A percentile compares a stretch with the other conserved stretches of the same genome.
Conservation (phyloP, 2,329 filamentous ascomycete genomes). For the Calycina marina region DNA sequence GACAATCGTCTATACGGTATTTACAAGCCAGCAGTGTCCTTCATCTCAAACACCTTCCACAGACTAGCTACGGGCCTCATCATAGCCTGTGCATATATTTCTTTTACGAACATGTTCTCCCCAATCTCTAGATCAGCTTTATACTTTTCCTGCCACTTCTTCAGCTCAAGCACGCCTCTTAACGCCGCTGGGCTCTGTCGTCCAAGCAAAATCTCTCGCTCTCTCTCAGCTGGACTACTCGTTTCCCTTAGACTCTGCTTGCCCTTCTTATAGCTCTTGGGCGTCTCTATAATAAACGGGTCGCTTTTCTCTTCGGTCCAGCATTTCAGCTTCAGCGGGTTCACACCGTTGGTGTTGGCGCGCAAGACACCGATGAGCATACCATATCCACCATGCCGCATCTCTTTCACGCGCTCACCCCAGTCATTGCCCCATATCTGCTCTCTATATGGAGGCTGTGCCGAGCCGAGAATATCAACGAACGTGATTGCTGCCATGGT, state of each 20-base stretch:
- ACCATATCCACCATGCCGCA: constrained; percentile 9
- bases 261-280: neutral
- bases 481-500: constrained; percentile 6
- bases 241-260: neutral
- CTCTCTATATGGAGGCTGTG: constrained; percentile 9
- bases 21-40: neutral
- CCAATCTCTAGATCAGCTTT: constrained; percentile 6
- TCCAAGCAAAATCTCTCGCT: constrained; percentile 7
- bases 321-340: constrained; percentile 7
- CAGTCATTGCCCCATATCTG: constrained; percentile 8
- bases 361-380: constrained; percentile 8
- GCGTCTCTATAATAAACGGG: neutral
- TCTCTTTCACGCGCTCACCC: constrained; percentile 6
- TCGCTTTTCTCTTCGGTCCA: constrained; percentile 3
- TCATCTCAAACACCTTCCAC: constrained; percentile 10
- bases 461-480: constrained; percentile 6
- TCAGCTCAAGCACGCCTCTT: constrained; percentile 7
- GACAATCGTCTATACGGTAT: no score
- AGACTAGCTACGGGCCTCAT: constrained; percentile 6
- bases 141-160: constrained; percentile 7
- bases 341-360: constrained; percentile 7
- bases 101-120: constrained; percentile 9
- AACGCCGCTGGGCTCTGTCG: constrained; percentile 7
- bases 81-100: constrained; percentile 5
- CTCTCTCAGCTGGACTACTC: constrained; percentile 1